phyloP scores from a whole-genome alignment of 2,329 filamentous ascomycete species.

The Fusarium graminum region DNA sequence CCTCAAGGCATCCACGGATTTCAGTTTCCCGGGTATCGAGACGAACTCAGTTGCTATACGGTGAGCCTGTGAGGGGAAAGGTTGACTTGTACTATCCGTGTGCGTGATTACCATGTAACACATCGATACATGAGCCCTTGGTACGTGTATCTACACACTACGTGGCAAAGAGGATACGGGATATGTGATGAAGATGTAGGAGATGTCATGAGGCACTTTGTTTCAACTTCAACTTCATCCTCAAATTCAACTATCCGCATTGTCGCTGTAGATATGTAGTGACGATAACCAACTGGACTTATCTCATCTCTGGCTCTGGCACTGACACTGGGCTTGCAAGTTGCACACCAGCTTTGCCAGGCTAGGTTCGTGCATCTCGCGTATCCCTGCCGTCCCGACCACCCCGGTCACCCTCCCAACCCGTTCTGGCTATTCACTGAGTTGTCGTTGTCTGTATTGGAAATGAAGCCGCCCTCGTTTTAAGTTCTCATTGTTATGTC shows the following conservation, averaged over 20 bases:
- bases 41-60: slow-evolving; percentile 8
- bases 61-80: slow-evolving; percentile 17
- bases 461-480: slow-evolving; percentile 37
- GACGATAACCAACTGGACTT: slow-evolving; percentile 32
- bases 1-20: slow-evolving; percentile 34
- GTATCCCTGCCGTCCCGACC: slow-evolving; percentile 46
- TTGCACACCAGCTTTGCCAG: slow-evolving; percentile 33
- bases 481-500: slow-evolving; percentile 18
- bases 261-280: slow-evolving; percentile 19
- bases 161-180: not conserved
- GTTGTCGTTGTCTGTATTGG: slow-evolving; percentile 22
- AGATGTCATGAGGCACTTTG: not conserved
- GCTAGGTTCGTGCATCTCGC: slow-evolving; percentile 47
- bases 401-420: slow-evolving; percentile 47
- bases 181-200: not conserved
- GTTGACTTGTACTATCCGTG: slow-evolving; percentile 12
- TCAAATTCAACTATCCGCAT: slow-evolving; percentile 19
- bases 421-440: slow-evolving; percentile 37
- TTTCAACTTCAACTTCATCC: not conserved
- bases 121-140: not conserved
- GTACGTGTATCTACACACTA: not conserved
- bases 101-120: slow-evolving; percentile 11
- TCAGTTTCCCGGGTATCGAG: slow-evolving; percentile 16
- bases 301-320: slow-evolving; percentile 35
- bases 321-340: slow-evolving; percentile 21